Base-by-base conservation (phyloP, 176 grass and related monocot species). In the Dendrocalamus sinicus region DNA sequence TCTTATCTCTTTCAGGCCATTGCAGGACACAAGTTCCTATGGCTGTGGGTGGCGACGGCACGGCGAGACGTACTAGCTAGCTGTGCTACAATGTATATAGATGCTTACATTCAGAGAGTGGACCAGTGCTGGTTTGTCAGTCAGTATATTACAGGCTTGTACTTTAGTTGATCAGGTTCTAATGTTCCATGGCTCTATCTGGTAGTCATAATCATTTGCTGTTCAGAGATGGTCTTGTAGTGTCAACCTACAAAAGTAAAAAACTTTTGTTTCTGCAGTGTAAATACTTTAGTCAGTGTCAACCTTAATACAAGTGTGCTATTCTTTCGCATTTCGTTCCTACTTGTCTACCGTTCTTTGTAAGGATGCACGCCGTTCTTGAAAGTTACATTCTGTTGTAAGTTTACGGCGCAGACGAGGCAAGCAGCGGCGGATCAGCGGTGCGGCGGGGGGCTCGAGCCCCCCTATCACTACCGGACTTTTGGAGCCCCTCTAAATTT, bases 11-110 rank as follows among this genome's bases (percentile, higher is more conserved):
- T 83, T 83, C 63, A 70, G 72, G 72, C 28, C 72, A 65, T 61
- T 82, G 50, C 79, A 61, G 79, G 52, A 77, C 86, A 82, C 86
- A 70, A 19, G 73, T 51, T 70, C 72, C 72, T 76, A 76, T 39
- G 62, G 40, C 4, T 46, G 63, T 58, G 58, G 62, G 24, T 48
- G 67, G 67, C 23, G 12, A 63, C n/a, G 9, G 58, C 22, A 58
- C 50, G 24, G 51, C 62, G 15, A 51, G 61, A 19, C 24, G 61
- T 47, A 20, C 1, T 62, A 62, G 61, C 58, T 62, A 60, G 24
- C 24, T 14, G 12, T 60, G 58, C 22, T 11, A 22, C 57, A 3
- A 1, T 23, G 57, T 23, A 44, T 44, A 44, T 44, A 60, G 57
- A 58, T 58, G 22, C 54, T 19, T 58, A 22, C 19, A 17, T 22